phyloP scores from a whole-genome alignment of 2,329 filamentous ascomycete species.

The Aureobasidium lini region DNA sequence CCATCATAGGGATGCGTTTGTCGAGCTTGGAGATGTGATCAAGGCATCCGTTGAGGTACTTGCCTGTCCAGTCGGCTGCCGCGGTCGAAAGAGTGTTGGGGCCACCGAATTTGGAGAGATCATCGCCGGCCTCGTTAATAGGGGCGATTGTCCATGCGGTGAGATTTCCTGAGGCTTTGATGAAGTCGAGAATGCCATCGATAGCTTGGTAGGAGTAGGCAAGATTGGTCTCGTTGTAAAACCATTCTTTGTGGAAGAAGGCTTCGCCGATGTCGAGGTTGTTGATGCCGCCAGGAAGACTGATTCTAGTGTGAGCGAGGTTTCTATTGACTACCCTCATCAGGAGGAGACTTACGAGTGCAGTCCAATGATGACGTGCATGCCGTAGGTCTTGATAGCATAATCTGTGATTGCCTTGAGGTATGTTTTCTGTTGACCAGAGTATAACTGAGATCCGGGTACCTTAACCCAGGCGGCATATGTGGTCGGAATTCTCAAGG shows the following conservation, averaged over 20 bases:
- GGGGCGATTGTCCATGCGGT: slow-evolving; percentile 14
- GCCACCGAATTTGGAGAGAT: slow-evolving; percentile 27
- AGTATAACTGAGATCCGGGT: slow-evolving; percentile 28
- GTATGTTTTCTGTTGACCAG: slow-evolving; percentile 26
- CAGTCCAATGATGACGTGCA: slow-evolving; percentile 32
- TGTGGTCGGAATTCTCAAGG: slow-evolving; percentile 30
- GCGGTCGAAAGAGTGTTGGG: slow-evolving; percentile 24
- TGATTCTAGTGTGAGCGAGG: no score
- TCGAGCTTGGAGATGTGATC: slow-evolving; percentile 20
- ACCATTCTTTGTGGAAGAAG: slow-evolving; percentile 28
- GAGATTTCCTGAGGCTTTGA: slow-evolving; percentile 4
- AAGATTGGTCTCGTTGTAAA: slow-evolving; percentile 29
- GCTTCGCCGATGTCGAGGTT: slow-evolving; percentile 21
- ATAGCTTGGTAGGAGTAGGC: slow-evolving; percentile 20
- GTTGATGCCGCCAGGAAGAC: slow-evolving; percentile 28
- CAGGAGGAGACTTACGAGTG: slow-evolving; percentile 19
- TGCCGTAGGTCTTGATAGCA: slow-evolving; percentile 29
- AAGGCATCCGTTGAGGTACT: slow-evolving; percentile 28
- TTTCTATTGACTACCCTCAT: no score
- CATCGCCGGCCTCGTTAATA: slow-evolving; percentile 23
- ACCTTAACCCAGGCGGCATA: slow-evolving; percentile 33
- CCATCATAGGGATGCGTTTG: slow-evolving; percentile 26
- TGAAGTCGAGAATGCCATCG: slow-evolving; percentile 14
- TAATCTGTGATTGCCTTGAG: slow-evolving; percentile 29
- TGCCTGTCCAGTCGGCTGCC: slow-evolving; percentile 26